Conservation (phyloP, 1,284 basidiomycete species). For the Rhodotorula glutinis region DNA sequence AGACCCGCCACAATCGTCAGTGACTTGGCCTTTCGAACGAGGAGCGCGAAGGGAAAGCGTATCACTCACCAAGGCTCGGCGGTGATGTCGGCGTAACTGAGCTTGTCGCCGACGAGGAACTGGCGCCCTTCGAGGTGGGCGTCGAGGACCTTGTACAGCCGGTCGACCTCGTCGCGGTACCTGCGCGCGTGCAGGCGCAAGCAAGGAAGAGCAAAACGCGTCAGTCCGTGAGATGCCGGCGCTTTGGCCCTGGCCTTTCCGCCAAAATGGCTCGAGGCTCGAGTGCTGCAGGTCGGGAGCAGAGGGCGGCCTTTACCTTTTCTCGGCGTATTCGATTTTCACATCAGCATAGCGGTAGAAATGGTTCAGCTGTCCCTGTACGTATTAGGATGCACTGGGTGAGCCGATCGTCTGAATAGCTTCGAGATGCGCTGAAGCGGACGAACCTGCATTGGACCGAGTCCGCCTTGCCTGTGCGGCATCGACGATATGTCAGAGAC, state of each 20-base stretch:
- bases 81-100: conserved; percentile 31
- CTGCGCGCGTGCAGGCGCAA: not conserved
- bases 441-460: conserved; percentile 19
- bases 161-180: conserved; percentile 24
- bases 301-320: too few relatives aligned
- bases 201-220: not conserved
- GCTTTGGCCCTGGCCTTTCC: too few relatives aligned
- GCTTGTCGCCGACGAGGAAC: conserved; percentile 33
- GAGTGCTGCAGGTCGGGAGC: too few relatives aligned
- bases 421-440: not conserved
- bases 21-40: not conserved
- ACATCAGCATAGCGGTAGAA: conserved; percentile 38
- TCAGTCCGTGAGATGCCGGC: not conserved
- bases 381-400: not conserved
- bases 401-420: not conserved
- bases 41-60: not conserved
- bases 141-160: conserved; percentile 29
- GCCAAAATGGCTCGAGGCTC: not conserved
- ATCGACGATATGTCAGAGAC: too few relatives aligned
- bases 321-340: conserved; percentile 33
- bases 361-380: conserved; percentile 29
- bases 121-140: conserved; percentile 22
- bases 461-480: conserved; percentile 9
- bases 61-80: conserved; percentile 25
- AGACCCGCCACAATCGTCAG: too few relatives aligned